These are phyloP conservation scores for Lipomyces kockii DNA, from an alignment of 805 yeast species.

Conservation along the genomic window DNA sequence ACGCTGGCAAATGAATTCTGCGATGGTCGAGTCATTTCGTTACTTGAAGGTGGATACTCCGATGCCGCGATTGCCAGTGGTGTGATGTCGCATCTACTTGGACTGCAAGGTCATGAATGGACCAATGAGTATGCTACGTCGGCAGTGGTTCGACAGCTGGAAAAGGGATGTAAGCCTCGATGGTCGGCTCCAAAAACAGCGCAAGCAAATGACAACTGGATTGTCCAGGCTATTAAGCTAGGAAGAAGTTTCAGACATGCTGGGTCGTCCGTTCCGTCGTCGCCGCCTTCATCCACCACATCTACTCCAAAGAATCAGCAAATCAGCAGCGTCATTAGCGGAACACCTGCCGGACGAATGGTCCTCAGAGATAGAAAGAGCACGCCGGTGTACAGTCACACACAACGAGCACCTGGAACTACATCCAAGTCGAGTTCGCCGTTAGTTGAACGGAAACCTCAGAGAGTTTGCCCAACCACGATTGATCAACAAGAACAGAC, in stretches of 20 bases:
- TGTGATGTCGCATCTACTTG: conserved; percentile 75
- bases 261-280: background rate
- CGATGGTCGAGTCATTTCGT: conserved; percentile 64
- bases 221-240: conserved; percentile 41
- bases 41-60: conserved; percentile 86
- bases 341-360: conserved; percentile 9
- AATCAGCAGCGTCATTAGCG: background rate
- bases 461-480: background rate
- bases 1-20: conserved; percentile 66
- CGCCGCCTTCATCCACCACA: background rate
- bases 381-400: conserved; percentile 15
- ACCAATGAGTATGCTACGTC: conserved; percentile 19
- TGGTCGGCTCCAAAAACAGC: conserved; percentile 26
- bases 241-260: conserved; percentile 44
- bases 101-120: conserved; percentile 52
- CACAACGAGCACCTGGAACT: background rate
- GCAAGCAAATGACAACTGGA: conserved; percentile 18
- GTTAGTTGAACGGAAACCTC: background rate
- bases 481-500: background rate
- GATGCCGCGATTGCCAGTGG: conserved; percentile 82
- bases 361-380: conserved; percentile 17
- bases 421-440: conserved; percentile 11
- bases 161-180: conserved; percentile 25
- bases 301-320: conserved; percentile 9
- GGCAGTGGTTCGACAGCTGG: conserved; percentile 17